Base-by-base conservation (phyloP, 371 early-diverging fungal species). In the Mucor irregularis region DNA sequence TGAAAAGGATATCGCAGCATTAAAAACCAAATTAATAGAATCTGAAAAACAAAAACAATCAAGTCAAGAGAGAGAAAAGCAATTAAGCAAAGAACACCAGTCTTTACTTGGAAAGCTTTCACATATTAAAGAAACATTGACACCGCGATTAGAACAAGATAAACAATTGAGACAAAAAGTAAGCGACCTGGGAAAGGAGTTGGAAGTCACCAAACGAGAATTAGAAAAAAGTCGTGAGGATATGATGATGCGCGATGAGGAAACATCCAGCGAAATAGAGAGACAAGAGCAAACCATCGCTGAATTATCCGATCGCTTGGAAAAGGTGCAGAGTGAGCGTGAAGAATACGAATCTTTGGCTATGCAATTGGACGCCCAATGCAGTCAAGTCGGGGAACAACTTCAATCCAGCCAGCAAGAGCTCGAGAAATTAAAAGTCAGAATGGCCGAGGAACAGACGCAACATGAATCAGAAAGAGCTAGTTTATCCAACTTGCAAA, bases 401-500 rank as follows among this genome's bases (percentile, higher is more conserved):
- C 33, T 63, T 28, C 51, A 71, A 30, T 35, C 34, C 4, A 39
- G 54, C 2, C 37, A 58, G 74, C 69, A 77, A 43, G 82, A 79
- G 21, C 57, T 82, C 43, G 82, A 78, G n/a, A 38, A 50, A 14
- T 34, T 68, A 1, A 61, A 62, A 22, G 44, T 42, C 11, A 60
- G 52, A 11, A 64, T 72, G 54, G 64, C 61, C 24, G 46, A 52
- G 14, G 73, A 76, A n/a, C 35, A 51, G 14, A 34, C 66, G 33
- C 63, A 71, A 55, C 70, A 73, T 21, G 92, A 89, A 47, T 80
- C 82, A 13, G 84, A 88, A 45, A 74, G 79, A 35, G 74, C 85
- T 9, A 90, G 91, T 42, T 65, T 93, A 25, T 68, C 74, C 37
- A 96, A 96, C 56, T 71, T 96, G 47, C 95, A 93, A 58, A 64